Percentiles rank a stretch among this genome's conserved stretches.
Evolutionary conservation across 2,329 filamentous ascomycete species (phyloP).

Genomic region (Trichoderma oligosporum): DNA sequence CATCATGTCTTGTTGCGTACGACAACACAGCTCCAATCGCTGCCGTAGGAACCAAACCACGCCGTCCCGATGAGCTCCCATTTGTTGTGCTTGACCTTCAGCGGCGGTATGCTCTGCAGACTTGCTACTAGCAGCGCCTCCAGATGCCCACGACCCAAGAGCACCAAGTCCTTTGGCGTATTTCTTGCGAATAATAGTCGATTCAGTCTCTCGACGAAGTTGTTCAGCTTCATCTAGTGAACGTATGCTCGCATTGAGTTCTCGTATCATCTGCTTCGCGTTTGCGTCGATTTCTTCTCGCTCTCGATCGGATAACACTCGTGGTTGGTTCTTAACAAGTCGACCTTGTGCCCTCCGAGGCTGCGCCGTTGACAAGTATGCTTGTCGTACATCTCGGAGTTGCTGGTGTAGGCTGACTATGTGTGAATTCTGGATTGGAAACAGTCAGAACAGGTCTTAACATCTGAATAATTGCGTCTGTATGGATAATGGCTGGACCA

Average conservation of each 20-base stretch:
- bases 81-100: conserved; percentile 64
- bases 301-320: conserved; percentile 72
- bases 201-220: conserved; percentile 71
- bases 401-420: conserved; percentile 77
- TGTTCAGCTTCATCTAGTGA: conserved; percentile 78
- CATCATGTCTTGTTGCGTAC: conserved; percentile 86
- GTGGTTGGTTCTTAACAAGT: conserved; percentile 41
- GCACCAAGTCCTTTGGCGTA: conserved; percentile 61
- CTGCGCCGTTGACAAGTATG: conserved; percentile 81
- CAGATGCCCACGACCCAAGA: conserved; percentile 63
- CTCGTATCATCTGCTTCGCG: conserved; percentile 78
- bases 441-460: neutral
- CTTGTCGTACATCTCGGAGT: conserved; percentile 76
- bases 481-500: neutral
- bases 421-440: conserved; percentile 65
- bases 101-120: conserved; percentile 65
- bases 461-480: neutral
- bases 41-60: conserved; percentile 79
- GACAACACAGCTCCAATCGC: conserved; percentile 70
- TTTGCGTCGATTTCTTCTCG: conserved; percentile 84
- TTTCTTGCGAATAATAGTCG: conserved; percentile 67
- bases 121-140: conserved; percentile 46
- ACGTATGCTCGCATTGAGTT: conserved; percentile 77
- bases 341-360: conserved; percentile 55
- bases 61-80: conserved; percentile 71